Base-by-base conservation (phyloP, 2,329 filamentous ascomycete species). In the Mariannaea sp. region DNA sequence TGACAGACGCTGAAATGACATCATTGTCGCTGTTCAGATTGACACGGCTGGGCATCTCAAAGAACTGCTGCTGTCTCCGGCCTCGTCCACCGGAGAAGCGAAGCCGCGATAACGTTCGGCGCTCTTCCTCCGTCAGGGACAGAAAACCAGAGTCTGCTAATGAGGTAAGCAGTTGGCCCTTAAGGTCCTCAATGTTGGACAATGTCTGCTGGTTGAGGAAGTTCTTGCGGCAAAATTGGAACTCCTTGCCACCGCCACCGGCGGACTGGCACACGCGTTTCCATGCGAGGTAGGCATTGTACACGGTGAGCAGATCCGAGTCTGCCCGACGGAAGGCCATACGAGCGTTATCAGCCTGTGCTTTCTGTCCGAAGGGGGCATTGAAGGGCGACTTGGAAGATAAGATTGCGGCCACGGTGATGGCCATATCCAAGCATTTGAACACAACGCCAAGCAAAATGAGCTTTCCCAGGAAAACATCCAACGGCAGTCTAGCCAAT, bases 361-460 rank as follows among this genome's bases (percentile, higher is more conserved):
- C 81, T 45, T 89, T 86, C 40, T 92, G 88, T 2, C 91, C 90
- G 70, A 96, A 91, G 0, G 92, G 89, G 2, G 89, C 88, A 1
- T 93, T 81, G 70, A 97, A 97, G 0, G 93, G 94, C 0, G 92
- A 96, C 69, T 97, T 99, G 22, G 92, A 95, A 2, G 92, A 96
- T 1, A 99, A 75, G 20, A 96, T 93, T 7, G 94, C 93, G 6
- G 95, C 94, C 50, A 95, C 89, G 2, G 92, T 97, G 46, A 97
- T 83, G 13, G 90, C 85, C 70, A 93, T 92, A 72, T 99, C 94
- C 3, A 97, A 80, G 66, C 93, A 97, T 66, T 88, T 88, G 75
- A 97, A 97, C 32, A 95, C 85, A 4, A 86, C 85, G 1, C 92
- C 91, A 29, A 96, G 81, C 4, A 99, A 80, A 39, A 97, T 90